Conservation (phyloP, 495 filamentous ascomycete species). For the Aspergillus haitiensis region DNA sequence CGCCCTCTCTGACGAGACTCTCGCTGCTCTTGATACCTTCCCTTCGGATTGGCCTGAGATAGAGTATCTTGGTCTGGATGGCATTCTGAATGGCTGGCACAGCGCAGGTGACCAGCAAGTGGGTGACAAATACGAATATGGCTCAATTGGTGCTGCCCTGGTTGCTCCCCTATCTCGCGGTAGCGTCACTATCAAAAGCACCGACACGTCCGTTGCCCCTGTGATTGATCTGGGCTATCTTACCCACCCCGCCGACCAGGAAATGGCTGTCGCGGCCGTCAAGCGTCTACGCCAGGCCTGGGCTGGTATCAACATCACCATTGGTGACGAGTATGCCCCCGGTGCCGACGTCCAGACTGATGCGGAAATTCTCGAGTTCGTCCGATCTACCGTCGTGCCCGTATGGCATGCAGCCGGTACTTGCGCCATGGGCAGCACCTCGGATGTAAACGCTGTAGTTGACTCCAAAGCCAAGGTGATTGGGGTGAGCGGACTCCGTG, state of each 20-base stretch:
- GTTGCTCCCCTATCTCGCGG: constrained; percentile 52
- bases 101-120: constrained; percentile 17
- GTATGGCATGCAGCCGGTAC: not conserved
- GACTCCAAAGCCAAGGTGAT: constrained; percentile 47
- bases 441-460: constrained; percentile 30
- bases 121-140: constrained; percentile 44
- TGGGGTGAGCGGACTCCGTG: constrained; percentile 50
- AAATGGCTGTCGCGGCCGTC: constrained; percentile 48
- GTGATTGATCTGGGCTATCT: constrained; percentile 53
- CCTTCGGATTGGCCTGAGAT: constrained; percentile 59
- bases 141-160: constrained; percentile 38
- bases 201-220: constrained; percentile 36
- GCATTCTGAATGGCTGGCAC: constrained; percentile 27
- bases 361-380: not conserved
- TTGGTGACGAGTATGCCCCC: constrained; percentile 43
- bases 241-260: constrained; percentile 41
- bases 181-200: constrained; percentile 49
- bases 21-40: constrained; percentile 21
- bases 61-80: constrained; percentile 41
- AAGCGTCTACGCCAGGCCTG: constrained; percentile 36
- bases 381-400: not conserved
- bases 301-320: not conserved
- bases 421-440: constrained; percentile 28
- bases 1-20: constrained; percentile 19
- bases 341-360: constrained; percentile 30